Percentiles rank a stretch among this genome's conserved stretches.
Evolutionary conservation across 163 green algal species (phyloP).

Genomic region (Scenedesmus sp.): DNA sequence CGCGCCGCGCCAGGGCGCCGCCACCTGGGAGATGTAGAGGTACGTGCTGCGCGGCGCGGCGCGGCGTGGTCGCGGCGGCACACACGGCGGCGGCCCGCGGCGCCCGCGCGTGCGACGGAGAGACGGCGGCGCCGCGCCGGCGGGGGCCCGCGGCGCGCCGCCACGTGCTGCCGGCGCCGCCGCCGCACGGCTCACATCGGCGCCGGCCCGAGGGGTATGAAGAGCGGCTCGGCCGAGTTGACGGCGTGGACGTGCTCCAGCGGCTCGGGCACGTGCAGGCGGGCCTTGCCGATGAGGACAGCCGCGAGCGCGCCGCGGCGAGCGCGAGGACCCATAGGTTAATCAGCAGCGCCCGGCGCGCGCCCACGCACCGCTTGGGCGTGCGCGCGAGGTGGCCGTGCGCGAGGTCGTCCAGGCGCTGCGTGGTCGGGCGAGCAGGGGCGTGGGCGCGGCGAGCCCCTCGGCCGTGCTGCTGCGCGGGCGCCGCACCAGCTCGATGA

Average conservation of each 20-base stretch:
- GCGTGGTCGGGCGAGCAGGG: no score
- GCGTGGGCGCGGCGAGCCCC: no score
- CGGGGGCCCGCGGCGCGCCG: no score
- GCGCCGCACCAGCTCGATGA: conserved; percentile 18
- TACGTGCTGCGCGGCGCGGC: conserved; percentile 12
- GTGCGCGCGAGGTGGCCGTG: conserved; percentile 13
- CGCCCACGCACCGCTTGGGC: neutral
- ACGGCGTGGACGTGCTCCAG: conserved; percentile 30
- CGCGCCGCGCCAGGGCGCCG: conserved; percentile 32
- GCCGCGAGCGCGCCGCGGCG: conserved; percentile 41
- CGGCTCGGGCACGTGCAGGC: conserved; percentile 46
- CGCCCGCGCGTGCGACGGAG: no score
- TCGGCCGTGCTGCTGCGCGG: no score
- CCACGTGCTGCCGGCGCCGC: neutral
- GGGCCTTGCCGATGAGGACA: conserved; percentile 12
- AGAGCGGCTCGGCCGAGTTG: conserved; percentile 24
- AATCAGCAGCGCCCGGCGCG: conserved; percentile 14
- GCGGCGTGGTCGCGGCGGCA: no score
- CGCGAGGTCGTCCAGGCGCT: conserved; percentile 33
- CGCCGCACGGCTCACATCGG: conserved; percentile 5
- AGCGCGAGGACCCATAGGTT: conserved; percentile 54
- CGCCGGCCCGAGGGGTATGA: conserved; percentile 5
- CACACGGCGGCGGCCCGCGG: no score
- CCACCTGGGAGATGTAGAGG: conserved; percentile 8
- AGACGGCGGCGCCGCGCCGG: no score